Conservation (phyloP, 148 eudicot species). For the Silene latifolia region DNA sequence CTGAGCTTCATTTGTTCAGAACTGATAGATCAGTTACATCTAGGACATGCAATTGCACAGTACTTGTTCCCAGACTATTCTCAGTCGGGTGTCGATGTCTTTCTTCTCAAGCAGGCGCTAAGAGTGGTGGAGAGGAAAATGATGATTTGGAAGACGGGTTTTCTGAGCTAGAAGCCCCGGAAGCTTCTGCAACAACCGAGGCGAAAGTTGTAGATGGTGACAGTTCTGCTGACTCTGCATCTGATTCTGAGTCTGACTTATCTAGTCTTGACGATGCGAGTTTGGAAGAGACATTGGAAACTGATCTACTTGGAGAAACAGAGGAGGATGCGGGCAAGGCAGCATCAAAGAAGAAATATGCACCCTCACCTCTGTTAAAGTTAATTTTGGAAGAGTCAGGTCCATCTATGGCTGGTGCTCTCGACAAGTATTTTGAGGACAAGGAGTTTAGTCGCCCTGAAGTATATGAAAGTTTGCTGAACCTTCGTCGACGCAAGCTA, state of each 20-base stretch:
- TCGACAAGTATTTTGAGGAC: slow-evolving; percentile 61
- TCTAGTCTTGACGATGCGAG: slow-evolving; percentile 38
- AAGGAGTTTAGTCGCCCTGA: slow-evolving; percentile 34
- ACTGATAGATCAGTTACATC: slow-evolving; percentile 23
- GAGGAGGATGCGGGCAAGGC: slow-evolving; percentile 27
- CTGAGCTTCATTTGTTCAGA: slow-evolving; percentile 15
- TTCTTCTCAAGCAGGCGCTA: slow-evolving; percentile 52
- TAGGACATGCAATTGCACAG: slow-evolving; percentile 23
- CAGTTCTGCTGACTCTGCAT: slow-evolving; percentile 27
- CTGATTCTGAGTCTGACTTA: slow-evolving; percentile 25
- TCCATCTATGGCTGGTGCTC: slow-evolving; percentile 31
- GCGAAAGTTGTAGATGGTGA: slow-evolving; percentile 24
- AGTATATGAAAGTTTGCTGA: slow-evolving; percentile 23
- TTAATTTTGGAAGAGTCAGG: slow-evolving; percentile 35
- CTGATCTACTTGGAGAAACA: slow-evolving; percentile 35
- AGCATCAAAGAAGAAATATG: slow-evolving; percentile 13
- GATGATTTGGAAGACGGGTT: slow-evolving; percentile 77
- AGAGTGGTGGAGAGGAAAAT: slow-evolving; percentile 53
- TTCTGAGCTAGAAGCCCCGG: slow-evolving; percentile 71
- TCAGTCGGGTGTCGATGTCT: slow-evolving; percentile 29
- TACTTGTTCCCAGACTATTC: slow-evolving; percentile 21
- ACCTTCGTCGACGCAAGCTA: slow-evolving; percentile 50
- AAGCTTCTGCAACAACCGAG: slow-evolving; percentile 22
- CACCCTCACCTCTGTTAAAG: slow-evolving; percentile 28
- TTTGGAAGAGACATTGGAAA: slow-evolving; percentile 35